Evolutionary conservation across 2,329 filamentous ascomycete genomes (phyloP).

Genomic region (Beauveria asiatica): DNA sequence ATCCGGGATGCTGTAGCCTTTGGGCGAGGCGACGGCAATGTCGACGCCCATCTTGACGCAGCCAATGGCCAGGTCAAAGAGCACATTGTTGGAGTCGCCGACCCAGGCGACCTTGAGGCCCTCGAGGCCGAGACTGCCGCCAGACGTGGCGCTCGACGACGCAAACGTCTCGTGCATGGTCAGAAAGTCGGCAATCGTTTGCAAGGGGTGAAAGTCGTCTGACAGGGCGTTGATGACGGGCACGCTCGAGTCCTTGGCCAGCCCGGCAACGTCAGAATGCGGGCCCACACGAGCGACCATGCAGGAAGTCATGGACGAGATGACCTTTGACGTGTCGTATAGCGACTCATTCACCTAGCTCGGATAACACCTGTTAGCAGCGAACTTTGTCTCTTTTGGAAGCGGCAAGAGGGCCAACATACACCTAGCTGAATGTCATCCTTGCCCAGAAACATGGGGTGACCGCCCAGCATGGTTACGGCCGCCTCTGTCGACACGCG

Average conservation of each 20-base stretch:
- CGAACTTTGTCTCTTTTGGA: neutral
- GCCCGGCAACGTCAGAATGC: constrained; percentile 63
- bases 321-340: constrained; percentile 84
- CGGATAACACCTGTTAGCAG: neutral
- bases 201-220: constrained; percentile 86
- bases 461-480: constrained; percentile 77
- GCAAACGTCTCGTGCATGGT: constrained; percentile 77
- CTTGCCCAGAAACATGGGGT: constrained; percentile 93
- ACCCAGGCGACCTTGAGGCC: constrained; percentile 93
- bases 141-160: constrained; percentile 30
- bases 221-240: constrained; percentile 84
- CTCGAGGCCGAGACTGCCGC: constrained; percentile 54
- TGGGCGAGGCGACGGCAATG: constrained; percentile 77
- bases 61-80: constrained; percentile 85
- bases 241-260: constrained; percentile 66
- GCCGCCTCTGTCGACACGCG: constrained; percentile 90
- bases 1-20: constrained; percentile 72
- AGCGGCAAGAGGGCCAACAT: constrained; percentile 21
- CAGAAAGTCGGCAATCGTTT: constrained; percentile 88
- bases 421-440: constrained; percentile 94
- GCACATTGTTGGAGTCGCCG: constrained; percentile 93
- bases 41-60: constrained; percentile 82
- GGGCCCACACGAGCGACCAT: constrained; percentile 73
- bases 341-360: constrained; percentile 78
- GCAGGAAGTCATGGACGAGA: constrained; percentile 86